Percentiles rank a stretch among this genome's conserved stretches.
phyloP scores from a whole-genome alignment of 225 moss, liverwort and hornwort genomes.

The Takakia lepidozioides region DNA sequence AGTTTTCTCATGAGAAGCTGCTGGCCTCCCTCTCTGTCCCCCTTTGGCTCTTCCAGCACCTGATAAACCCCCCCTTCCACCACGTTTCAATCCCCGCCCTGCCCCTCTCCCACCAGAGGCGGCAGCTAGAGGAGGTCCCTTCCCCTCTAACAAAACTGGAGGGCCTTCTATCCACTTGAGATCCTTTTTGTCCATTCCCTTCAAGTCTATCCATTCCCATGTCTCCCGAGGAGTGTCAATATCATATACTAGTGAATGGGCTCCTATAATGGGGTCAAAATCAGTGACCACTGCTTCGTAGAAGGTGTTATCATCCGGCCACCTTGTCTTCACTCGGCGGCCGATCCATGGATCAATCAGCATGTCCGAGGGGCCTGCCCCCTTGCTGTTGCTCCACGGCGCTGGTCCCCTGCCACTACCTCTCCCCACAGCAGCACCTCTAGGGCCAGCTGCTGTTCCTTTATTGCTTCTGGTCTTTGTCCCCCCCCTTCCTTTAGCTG shows the following conservation, averaged over 20 bases:
- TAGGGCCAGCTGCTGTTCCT: too few species aligned
- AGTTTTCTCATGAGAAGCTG: conserved; percentile 12
- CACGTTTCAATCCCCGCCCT: conserved; percentile 39
- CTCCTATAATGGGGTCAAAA: conserved; percentile 32
- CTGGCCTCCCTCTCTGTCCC: conserved; percentile 44
- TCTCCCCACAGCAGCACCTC: conserved; percentile 18
- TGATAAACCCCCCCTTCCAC: conserved; percentile 28
- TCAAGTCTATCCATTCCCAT: conserved; percentile 50
- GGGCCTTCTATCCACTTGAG: conserved; percentile 40
- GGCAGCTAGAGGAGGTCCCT: conserved; percentile 14
- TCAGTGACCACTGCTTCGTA: conserved; percentile 78
- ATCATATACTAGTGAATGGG: conserved; percentile 40
- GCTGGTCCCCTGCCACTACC: conserved; percentile 29
- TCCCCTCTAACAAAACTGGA: conserved; percentile 31
- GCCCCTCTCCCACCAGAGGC: conserved; percentile 15
- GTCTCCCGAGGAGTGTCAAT: conserved; percentile 33
- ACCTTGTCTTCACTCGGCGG: conserved; percentile 65
- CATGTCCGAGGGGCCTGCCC: too few species aligned
- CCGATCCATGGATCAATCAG: conserved; percentile 45
- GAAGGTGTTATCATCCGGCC: conserved; percentile 82
- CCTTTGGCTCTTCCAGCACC: conserved; percentile 50
- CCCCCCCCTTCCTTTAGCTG: conserved; percentile 19
- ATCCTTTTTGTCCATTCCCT: conserved; percentile 31
- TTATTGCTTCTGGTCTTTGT: too few species aligned
- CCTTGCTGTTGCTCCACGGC: conserved; percentile 38